A percentile compares a stretch with the other conserved stretches of the same genome.
phyloP scores from a whole-genome alignment of 2,329 filamentous ascomycete species.

The Exophiala dermatitidis region DNA sequence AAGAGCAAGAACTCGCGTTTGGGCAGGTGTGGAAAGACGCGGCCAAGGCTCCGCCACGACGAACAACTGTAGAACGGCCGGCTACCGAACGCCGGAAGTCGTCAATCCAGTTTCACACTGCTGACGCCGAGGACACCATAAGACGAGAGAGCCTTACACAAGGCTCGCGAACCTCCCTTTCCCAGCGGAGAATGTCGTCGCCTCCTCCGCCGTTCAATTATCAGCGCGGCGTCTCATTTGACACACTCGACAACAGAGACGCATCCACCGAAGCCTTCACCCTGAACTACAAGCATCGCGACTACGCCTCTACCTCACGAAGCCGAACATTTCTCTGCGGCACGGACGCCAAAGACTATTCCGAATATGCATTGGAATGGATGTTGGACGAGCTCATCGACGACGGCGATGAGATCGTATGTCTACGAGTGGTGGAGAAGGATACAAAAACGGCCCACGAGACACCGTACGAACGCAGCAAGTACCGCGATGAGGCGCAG shows the following conservation, averaged over 20 bases:
- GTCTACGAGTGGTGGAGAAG: constrained; percentile 79
- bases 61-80: constrained; percentile 7
- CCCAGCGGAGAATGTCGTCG: constrained; percentile 30
- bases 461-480: constrained; percentile 54
- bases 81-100: constrained; percentile 22
- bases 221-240: constrained; percentile 63
- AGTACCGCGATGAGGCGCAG: constrained; percentile 70
- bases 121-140: constrained; percentile 26
- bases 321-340: constrained; percentile 87
- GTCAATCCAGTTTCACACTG: constrained; percentile 27
- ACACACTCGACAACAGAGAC: constrained; percentile 62
- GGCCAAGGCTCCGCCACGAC: constrained; percentile 14
- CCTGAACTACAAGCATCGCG: constrained; percentile 75
- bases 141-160: constrained; percentile 23
- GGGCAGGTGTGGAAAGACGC: constrained; percentile 25
- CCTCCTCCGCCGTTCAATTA: constrained; percentile 50
- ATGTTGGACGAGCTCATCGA: constrained; percentile 85
- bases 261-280: constrained; percentile 69
- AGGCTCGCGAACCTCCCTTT: constrained; percentile 16
- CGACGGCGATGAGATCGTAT: constrained; percentile 88
- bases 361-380: constrained; percentile 87
- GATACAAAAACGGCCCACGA: constrained; percentile 63
- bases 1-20: constrained; percentile 24
- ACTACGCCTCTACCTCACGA: constrained; percentile 71
- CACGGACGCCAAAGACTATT: constrained; percentile 85